Evolutionary conservation across 106 monocot species (phyloP).

Genomic region (Dioscorea alata): DNA sequence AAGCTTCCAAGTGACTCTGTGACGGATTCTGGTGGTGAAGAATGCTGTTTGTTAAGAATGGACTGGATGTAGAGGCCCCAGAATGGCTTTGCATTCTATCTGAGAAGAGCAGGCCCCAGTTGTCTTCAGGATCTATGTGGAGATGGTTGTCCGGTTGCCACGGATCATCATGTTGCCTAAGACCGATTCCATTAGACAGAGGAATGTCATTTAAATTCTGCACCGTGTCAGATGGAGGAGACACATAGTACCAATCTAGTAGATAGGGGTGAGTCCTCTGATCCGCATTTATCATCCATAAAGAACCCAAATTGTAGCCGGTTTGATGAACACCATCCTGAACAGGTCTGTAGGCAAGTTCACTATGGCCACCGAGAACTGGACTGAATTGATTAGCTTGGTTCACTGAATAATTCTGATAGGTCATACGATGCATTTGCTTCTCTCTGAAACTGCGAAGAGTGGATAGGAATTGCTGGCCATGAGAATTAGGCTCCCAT

Average conservation of each 20-base stretch:
- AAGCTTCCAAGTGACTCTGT: constrained; percentile 38
- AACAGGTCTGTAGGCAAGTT: constrained; percentile 24
- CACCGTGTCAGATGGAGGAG: constrained; percentile 4
- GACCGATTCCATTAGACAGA: neutral
- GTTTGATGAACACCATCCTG: constrained; percentile 9
- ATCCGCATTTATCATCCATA: constrained; percentile 25
- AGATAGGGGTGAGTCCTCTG: constrained; percentile 53
- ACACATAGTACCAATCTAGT: constrained; percentile 67
- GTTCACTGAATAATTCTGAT: constrained; percentile 11
- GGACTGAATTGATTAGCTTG: constrained; percentile 6
- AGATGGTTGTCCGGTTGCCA: constrained; percentile 3
- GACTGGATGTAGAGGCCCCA: constrained; percentile 59
- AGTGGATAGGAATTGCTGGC: constrained; percentile 41
- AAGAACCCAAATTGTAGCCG: constrained; percentile 18
- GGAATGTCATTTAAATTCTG: constrained; percentile 2
- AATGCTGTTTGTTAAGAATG: constrained; percentile 20
- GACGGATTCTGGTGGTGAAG: constrained; percentile 11
- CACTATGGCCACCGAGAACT: constrained; percentile 8
- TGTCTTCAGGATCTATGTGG: constrained; percentile 17
- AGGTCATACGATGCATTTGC: constrained; percentile 18
- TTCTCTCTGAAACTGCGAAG: constrained; percentile 63
- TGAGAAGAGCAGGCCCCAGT: constrained; percentile 12
- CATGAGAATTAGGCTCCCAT: constrained; percentile 69
- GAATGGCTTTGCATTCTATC: constrained; percentile 37
- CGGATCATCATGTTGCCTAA: neutral